phyloP scores from a whole-genome alignment of 2,329 filamentous ascomycete genomes.

The Xylaria sp. region DNA sequence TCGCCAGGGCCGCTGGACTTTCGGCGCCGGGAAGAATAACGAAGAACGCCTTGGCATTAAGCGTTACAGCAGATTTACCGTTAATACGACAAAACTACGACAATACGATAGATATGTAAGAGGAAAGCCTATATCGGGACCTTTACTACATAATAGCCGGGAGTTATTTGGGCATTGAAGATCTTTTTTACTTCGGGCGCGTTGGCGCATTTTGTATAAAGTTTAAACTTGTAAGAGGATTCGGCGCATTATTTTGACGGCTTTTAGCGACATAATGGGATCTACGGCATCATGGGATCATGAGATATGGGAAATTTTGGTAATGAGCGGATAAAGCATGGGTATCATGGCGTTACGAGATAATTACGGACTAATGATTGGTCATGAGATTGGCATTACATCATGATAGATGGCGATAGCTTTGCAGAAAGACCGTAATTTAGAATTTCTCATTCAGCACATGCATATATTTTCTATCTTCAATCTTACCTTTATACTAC shows the following conservation, averaged over 20 bases:
- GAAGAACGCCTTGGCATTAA: conserved; percentile 49
- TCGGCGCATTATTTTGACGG: conserved; percentile 14
- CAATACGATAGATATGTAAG: conserved; percentile 41
- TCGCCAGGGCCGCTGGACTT: conserved; percentile 64
- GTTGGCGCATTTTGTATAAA: conserved; percentile 2
- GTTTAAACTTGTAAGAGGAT: not conserved
- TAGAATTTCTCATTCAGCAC: not conserved
- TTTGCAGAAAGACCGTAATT: conserved; percentile 1
- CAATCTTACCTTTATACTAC: not conserved
- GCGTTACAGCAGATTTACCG: conserved; percentile 47
- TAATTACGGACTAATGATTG: conserved; percentile 23
- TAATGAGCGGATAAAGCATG: conserved; percentile 28
- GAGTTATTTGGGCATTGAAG: conserved; percentile 40
- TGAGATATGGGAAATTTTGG: conserved; percentile 22
- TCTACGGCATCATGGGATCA: conserved; percentile 32
- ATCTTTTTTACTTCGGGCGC: not conserved
- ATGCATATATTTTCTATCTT: not conserved
- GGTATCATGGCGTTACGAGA: conserved; percentile 36
- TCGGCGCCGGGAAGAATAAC: conserved; percentile 55
- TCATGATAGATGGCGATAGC: conserved; percentile 15
- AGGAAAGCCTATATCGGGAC: conserved; percentile 43
- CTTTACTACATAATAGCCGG: conserved; percentile 39
- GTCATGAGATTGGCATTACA: conserved; percentile 16
- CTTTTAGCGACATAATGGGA: conserved; percentile 22
- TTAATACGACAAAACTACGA: conserved; percentile 41